Base-by-base conservation (phyloP, 2,329 filamentous ascomycete species). In the Xylariales sp. region DNA sequence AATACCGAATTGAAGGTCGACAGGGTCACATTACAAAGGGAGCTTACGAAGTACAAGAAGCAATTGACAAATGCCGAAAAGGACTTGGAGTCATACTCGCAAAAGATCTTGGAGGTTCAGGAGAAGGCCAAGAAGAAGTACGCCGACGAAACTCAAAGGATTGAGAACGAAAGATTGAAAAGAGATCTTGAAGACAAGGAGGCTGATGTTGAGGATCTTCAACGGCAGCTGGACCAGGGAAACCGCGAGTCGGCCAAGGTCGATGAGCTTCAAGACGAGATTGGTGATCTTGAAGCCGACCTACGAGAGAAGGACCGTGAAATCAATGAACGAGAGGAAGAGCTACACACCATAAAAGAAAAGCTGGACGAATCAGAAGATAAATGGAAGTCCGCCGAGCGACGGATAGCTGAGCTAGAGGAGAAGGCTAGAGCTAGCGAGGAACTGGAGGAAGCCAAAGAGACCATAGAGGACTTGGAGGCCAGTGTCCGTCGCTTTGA, bases 1-100 rank as follows among this genome's bases (percentile, higher is more conserved):
- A 98, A 98, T 59, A 94, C 93, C 4, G 90, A 95, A 51, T 79
- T 98, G 41, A 97, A 97, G 63, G 89, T 95, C 44, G 58, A 93
- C 65, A 88, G 88, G 58, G 80, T 94, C 46, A 91, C 88, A 0
- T 86, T 97, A 79, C 83, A 93, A 59, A 80, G 84, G 46, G 93
- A 98, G 54, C 74, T 98, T 14, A 80, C 86, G 51, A 82, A 82
- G 50, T 93, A 91, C 67, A 87, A 86, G 60, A 97, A 95, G 61
- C 84, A 84, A 29, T 71, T 98, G 9, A 79, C 78, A 15, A 77
- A 81, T 16, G 90, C 91, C 3, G 90, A 97, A 66, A 83, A 82
- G 50, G 88, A 96, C 46, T 74, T 97, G 3, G 90, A 95, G 57
- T 75, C 76, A 44, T 95, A 94, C 60, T 80, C 85, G 40, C 74